phyloP scores from a whole-genome alignment of 768 basidiomycete genomes.

The Lepiota brunneoincarnata region DNA sequence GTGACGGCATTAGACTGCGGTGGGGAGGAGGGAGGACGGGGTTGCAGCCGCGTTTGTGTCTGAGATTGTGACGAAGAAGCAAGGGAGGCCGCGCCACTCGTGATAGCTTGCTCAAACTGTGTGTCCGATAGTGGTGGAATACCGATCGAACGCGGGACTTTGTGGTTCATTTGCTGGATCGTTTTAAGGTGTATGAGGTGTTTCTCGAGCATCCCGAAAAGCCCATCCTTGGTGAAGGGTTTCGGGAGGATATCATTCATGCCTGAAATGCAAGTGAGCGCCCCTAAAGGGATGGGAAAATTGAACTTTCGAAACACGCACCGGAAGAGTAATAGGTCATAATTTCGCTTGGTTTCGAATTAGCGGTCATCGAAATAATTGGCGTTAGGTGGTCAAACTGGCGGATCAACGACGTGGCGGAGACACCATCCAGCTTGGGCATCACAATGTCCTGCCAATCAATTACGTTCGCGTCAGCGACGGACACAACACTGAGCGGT shows the following conservation, averaged over 20 bases:
- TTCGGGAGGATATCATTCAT: constrained; percentile 98
- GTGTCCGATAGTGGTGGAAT: constrained; percentile 59
- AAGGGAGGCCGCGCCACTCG: constrained; percentile 16
- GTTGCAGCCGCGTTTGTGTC: constrained; percentile 12
- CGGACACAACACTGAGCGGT: neutral
- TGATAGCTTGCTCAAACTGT: constrained; percentile 54
- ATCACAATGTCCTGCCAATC: constrained; percentile 85
- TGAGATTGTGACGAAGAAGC: neutral
- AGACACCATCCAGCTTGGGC: constrained; percentile 84
- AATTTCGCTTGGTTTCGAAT: constrained; percentile 89
- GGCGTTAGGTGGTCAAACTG: constrained; percentile 96
- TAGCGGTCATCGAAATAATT: constrained; percentile 98
- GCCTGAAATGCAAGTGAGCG: constrained; percentile 33
- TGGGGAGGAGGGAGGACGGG: neutral
- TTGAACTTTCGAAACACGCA: constrained; percentile 18
- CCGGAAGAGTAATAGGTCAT: constrained; percentile 86
- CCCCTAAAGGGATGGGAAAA: neutral
- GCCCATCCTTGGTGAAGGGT: constrained; percentile 92
- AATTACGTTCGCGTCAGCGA: neutral
- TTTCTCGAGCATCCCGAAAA: constrained; percentile 95
- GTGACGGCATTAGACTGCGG: constrained; percentile 2
- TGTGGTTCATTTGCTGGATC: constrained; percentile 71
- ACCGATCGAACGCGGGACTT: constrained; percentile 62
- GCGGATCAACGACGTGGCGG: constrained; percentile 89
- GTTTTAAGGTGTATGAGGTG: constrained; percentile 85